Percentiles rank a stretch among this genome's conserved stretches.
phyloP scores from a whole-genome alignment of 2,329 filamentous ascomycete genomes.

The Cladosporium colombiae region DNA sequence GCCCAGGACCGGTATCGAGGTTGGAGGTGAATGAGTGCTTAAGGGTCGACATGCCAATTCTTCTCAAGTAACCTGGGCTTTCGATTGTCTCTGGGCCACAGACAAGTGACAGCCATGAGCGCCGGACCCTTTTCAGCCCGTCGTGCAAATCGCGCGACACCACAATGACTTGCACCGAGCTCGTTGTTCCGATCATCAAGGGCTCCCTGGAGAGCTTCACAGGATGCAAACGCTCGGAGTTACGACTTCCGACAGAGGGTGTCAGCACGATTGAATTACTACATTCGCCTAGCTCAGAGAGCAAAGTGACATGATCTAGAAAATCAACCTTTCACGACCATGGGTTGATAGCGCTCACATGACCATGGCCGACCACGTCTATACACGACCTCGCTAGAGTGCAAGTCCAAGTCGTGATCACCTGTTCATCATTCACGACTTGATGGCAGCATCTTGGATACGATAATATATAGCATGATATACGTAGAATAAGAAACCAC shows the following conservation, averaged over 20 bases:
- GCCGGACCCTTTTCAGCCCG: not conserved
- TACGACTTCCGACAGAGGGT: not conserved
- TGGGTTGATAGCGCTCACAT: not conserved
- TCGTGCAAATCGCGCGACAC: not conserved
- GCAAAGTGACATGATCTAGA: not conserved
- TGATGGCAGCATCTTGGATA: not conserved
- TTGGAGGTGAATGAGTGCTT: constrained; percentile 26
- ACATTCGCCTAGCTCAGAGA: not conserved
- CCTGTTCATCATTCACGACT: not conserved
- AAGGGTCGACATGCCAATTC: not conserved
- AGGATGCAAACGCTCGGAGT: not conserved
- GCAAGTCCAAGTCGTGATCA: not conserved
- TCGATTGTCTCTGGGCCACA: not conserved
- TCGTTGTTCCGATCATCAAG: not conserved
- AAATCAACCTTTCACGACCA: not conserved
- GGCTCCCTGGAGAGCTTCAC: not conserved
- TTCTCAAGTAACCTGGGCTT: not conserved
- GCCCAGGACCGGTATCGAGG: constrained; percentile 44
- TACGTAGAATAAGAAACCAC: not conserved
- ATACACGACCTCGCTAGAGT: not conserved
- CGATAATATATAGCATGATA: not conserved
- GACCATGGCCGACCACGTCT: not conserved
- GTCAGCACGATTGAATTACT: not conserved
- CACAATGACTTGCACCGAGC: not conserved
- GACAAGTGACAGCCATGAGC: not conserved